phyloP scores from a whole-genome alignment of 305 asterid genomes.

The Galium porrigens region DNA sequence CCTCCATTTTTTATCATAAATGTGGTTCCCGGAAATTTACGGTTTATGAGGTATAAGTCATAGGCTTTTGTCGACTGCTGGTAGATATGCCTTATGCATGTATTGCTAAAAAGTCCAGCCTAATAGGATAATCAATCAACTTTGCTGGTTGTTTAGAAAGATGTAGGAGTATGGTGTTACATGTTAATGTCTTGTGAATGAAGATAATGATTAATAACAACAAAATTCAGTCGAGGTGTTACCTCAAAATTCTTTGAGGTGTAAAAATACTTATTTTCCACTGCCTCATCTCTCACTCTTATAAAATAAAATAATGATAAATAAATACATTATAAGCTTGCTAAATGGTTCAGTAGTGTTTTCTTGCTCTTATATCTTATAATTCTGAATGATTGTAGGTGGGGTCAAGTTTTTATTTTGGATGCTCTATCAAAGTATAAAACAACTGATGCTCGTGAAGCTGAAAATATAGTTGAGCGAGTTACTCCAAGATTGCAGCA shows the following conservation, averaged over 20 bases:
- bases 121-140: conserved; percentile 1
- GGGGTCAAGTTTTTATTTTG: conserved; percentile 99
- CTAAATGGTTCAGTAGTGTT: neutral
- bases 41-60: neutral
- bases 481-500: conserved; percentile 97
- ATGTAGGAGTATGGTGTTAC: neutral
- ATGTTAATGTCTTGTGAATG: neutral
- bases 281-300: neutral
- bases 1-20: neutral
- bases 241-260: neutral
- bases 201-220: neutral
- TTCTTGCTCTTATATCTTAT: conserved; percentile 17
- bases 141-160: neutral
- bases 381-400: conserved; percentile 38
- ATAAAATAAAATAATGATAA: neutral
- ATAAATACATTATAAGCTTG: neutral
- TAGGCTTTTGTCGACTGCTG: neutral
- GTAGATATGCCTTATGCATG: neutral
- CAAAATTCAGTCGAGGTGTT: neutral
- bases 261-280: neutral
- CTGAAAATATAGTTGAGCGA: conserved; percentile 92
- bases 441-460: conserved; percentile 96
- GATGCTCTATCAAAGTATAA: conserved; percentile 96
- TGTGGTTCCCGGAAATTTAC: neutral
- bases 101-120: neutral